Percentiles rank a stretch among this genome's conserved stretches.
These are phyloP conservation scores for Thymus quinquecostatus DNA, from an alignment of 257 asterid species.

Conservation along the genomic window DNA sequence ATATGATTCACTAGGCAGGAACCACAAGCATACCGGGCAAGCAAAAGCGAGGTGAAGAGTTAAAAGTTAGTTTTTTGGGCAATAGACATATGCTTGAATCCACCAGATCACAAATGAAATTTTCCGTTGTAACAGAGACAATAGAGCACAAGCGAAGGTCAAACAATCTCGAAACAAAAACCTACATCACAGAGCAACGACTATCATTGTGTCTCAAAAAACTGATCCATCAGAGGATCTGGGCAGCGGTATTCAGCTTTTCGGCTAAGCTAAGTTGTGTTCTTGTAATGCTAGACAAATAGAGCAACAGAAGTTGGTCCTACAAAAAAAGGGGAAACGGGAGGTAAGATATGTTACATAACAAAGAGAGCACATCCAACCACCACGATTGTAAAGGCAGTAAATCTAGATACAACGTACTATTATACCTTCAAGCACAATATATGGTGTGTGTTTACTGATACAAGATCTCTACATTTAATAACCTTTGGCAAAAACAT, in stretches of 20 bases:
- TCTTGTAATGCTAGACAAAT: slow-evolving; percentile 93
- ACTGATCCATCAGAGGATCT: slow-evolving; percentile 51
- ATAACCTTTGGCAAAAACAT: neutral
- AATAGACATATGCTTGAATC: slow-evolving; percentile 3
- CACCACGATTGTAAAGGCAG: neutral
- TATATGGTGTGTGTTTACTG: too few relatives aligned
- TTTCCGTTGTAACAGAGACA: slow-evolving; percentile 7
- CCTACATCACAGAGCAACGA: neutral
- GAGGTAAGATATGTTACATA: neutral
- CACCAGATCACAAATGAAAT: neutral
- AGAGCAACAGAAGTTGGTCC: slow-evolving; percentile 85
- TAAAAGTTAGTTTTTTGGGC: neutral
- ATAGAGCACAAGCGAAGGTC: slow-evolving; percentile 11
- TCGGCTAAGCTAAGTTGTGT: slow-evolving; percentile 94
- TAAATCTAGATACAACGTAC: neutral
- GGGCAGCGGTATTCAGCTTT: slow-evolving; percentile 94
- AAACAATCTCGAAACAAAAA: neutral
- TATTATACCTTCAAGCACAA: neutral
- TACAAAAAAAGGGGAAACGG: slow-evolving; percentile 32
- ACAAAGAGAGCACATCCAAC: neutral
- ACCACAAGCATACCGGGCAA: neutral
- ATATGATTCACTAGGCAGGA: neutral
- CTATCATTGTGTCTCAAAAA: neutral
- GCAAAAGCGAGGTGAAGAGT: neutral
- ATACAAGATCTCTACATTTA: neutral